Base-by-base conservation (phyloP, 768 basidiomycete species). In the Cyclocybe cylindracea region DNA sequence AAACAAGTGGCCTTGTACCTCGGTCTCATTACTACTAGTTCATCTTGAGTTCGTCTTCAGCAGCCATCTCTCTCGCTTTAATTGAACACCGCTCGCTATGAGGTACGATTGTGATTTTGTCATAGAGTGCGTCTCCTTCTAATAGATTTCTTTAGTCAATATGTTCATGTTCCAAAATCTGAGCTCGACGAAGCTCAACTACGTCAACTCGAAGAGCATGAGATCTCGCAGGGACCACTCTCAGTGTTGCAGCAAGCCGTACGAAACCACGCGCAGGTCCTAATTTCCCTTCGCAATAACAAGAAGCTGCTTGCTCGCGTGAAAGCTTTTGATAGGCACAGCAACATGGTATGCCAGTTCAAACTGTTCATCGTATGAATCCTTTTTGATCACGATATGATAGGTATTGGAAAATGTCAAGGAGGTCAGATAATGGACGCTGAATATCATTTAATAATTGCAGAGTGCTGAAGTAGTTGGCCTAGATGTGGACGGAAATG, bases 401-500 rank as follows among this genome's bases (percentile, higher is more conserved):
- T 55, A 95, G 93, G 94, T 96, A 13, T 79, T 98, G 53, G 96
- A 98, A 74, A 98, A 98, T 65, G 95, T 97, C 44, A 98, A 98
- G 71, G 95, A 98, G 86, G 94, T 83, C 64, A 56, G 81, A 59
- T 45, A 29, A 11, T 19, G 24, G 34, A 6, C 13, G 31, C 5
- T 24, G n/a, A 32, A 4, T 13, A 9, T 14, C 19, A 4, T 18
- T 35, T 41, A 8, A 9, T 45, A 19, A 44, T 24, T 24, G 24
- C 3, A 24, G 5, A 24, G 24, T 5, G 42, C 10, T 31, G 42
- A 9, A 39, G 39, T 42, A 44, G n/a, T 42, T 40, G 9, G 31
- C n/a, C 16, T 57, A 99, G 94, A 98, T 98, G 96, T 98, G 97
- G 97, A 98, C 95, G 16, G 97, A 99, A 70, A 70, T 87, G 42